phyloP scores from a whole-genome alignment of 345 rosid species.

The Euphorbia lathyris region DNA sequence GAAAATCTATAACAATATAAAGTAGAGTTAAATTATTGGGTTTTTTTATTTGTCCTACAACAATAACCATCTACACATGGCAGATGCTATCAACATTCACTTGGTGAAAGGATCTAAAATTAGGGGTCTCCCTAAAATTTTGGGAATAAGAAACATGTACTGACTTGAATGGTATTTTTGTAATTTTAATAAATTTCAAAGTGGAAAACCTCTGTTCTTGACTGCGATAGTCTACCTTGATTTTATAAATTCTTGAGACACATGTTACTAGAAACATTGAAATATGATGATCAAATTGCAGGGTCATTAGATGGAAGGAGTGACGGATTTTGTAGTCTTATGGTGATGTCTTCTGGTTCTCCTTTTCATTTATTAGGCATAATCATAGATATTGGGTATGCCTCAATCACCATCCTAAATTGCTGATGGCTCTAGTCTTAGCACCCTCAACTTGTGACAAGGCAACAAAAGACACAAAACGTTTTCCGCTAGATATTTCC shows the following conservation, averaged over 20 bases:
- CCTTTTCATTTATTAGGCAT: not conserved
- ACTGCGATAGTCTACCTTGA: not conserved
- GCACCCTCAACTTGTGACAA: too few species aligned
- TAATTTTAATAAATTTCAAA: not conserved
- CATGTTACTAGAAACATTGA: not conserved
- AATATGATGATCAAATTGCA: not conserved
- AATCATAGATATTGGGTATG: not conserved
- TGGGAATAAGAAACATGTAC: not conserved
- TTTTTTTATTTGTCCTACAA: not conserved
- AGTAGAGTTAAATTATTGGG: not conserved
- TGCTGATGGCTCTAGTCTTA: not conserved
- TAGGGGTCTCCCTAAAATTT: not conserved
- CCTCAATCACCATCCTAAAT: not conserved
- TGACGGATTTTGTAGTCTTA: not conserved
- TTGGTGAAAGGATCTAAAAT: not conserved
- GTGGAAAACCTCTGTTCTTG: not conserved
- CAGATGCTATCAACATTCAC: not conserved
- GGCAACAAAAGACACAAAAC: too few species aligned
- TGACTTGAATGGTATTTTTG: not conserved
- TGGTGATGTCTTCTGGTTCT: not conserved
- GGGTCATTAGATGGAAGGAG: not conserved
- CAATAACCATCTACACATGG: not conserved
- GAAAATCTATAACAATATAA: not conserved
- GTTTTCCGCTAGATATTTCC: too few species aligned
- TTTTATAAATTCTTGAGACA: not conserved